Evolutionary conservation across 176 grass and related monocot species (phyloP).

Genomic region (Carex kokanica): DNA sequence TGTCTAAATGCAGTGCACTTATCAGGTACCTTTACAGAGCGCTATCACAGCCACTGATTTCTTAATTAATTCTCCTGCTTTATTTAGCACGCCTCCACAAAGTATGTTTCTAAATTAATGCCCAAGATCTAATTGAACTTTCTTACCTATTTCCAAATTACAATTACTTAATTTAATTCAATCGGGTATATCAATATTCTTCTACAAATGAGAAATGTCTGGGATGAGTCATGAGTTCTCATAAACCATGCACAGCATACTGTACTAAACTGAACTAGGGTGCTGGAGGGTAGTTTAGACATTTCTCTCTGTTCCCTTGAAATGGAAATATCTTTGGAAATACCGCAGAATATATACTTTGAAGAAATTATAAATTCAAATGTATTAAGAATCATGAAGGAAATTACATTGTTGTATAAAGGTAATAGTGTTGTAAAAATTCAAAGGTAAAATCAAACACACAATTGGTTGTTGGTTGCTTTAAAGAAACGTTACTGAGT

Average conservation of each 20-base stretch:
- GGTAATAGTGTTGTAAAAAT: background rate
- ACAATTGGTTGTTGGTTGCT: background rate
- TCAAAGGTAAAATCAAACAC: background rate
- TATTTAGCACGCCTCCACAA: slow-evolving; percentile 30
- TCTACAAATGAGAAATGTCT: background rate
- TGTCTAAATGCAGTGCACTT: slow-evolving; percentile 38
- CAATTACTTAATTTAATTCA: slow-evolving; percentile 19
- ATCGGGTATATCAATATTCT: slow-evolving; percentile 17
- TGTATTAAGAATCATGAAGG: background rate
- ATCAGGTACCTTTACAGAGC: slow-evolving; percentile 35
- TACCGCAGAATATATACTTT: too few species aligned
- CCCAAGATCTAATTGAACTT: slow-evolving; percentile 31
- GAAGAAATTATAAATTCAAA: background rate
- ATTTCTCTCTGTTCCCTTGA: background rate
- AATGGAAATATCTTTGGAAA: background rate
- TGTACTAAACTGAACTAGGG: background rate
- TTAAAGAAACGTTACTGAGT: background rate
- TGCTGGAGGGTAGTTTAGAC: background rate
- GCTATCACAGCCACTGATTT: slow-evolving; percentile 31
- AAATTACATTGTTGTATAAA: background rate
- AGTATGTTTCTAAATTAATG: slow-evolving; percentile 21
- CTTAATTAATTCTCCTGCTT: slow-evolving; percentile 32
- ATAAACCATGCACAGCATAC: background rate
- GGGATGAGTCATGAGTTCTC: too few species aligned
- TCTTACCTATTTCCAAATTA: slow-evolving; percentile 28